Evolutionary conservation across 176 grass and related monocot species (phyloP), one percentile per base, ranked within the genome.

Genomic region (Eragrostis curvula): DNA sequence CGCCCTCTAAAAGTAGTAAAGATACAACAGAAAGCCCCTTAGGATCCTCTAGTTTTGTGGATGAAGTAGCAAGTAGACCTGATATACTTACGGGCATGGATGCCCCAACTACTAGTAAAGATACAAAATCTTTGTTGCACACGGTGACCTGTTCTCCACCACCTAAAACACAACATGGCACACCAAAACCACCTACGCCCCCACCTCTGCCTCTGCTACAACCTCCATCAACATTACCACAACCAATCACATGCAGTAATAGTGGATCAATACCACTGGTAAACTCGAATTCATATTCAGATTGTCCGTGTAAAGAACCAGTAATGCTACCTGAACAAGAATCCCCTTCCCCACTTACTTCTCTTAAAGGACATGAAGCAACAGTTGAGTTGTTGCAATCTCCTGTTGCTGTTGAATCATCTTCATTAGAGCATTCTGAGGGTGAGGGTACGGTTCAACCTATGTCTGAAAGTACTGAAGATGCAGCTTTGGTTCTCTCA

Each of bases 81-180:
- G 29, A 75, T 58, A 70, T 80, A 75, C 13, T 43, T 70, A 62
- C 29, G 29, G 44, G 0, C 44, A 85, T 75, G 23, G 63, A 85
- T 89, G 1, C 50, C 41, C 43, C 44, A 46, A 43, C 63, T 75
- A 74, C 61, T 8, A 75, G 62, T 89, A 71, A 75, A 80, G 61
- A 68, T 52, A 70, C 53, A 70, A 46, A 80, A n/a, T 69, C 53
- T 53, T 44, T 74, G 32, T 52, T 70, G 63, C 43, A 69, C 51
- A 80, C 12, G 30, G 23, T 14, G n/a, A 41, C 50, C 51, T 63
- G 71, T 79, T 58, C 48, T 48, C 24, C 62, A 73, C 70, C 80
- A 66, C 61, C 87, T 42, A 74, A 74, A 84, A 73, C 14, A 68
- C 41, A 68, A 32, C 68, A 79, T 85, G 53, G 44, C 75, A 47